Percentiles rank a stretch among this genome's conserved stretches.
Conservation (phyloP, 805 yeast species). For the Hanseniaspora nectarophila region DNA sequence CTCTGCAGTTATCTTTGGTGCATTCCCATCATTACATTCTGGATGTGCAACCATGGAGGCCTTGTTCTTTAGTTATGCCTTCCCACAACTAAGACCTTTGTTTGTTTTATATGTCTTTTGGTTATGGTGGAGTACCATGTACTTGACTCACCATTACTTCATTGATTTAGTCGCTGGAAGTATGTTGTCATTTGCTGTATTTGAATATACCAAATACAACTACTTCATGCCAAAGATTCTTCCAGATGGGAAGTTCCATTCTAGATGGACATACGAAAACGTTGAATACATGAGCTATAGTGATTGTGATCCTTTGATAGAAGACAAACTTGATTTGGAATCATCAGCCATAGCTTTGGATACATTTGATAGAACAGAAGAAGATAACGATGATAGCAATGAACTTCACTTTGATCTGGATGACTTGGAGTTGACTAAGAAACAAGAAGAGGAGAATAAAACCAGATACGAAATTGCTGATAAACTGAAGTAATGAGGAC, state of each 20-base stretch:
- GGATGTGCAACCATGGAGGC: conserved; percentile 94
- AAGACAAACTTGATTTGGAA: conserved; percentile 5
- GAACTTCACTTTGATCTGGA: conserved; percentile 12
- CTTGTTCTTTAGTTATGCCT: conserved; percentile 67
- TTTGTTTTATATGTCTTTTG: conserved; percentile 73
- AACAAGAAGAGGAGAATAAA: conserved; percentile 11
- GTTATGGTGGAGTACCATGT: conserved; percentile 99
- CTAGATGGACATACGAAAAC: conserved; percentile 15
- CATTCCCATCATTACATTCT: conserved; percentile 76
- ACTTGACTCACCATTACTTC: conserved; percentile 90
- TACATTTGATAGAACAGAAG: neutral
- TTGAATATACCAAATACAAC: conserved; percentile 54
- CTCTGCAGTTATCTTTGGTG: conserved; percentile 91
- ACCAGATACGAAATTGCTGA: neutral
- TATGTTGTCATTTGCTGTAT: conserved; percentile 58
- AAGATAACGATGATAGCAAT: neutral
- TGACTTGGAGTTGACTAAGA: conserved; percentile 6
- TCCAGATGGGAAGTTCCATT: conserved; percentile 12
- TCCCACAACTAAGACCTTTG: conserved; percentile 55
- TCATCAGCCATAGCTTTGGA: conserved; percentile 3
- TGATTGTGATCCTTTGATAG: conserved; percentile 12
- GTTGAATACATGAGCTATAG: conserved; percentile 9
- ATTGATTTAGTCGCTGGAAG: conserved; percentile 93
- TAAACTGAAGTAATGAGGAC: neutral
- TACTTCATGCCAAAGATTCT: conserved; percentile 41